Percentiles rank a stretch among this genome's conserved stretches.
These are phyloP conservation scores for Hyaloraphidium curvatum DNA, from an alignment of 192 early-diverging fungal species.

Conservation along the genomic window DNA sequence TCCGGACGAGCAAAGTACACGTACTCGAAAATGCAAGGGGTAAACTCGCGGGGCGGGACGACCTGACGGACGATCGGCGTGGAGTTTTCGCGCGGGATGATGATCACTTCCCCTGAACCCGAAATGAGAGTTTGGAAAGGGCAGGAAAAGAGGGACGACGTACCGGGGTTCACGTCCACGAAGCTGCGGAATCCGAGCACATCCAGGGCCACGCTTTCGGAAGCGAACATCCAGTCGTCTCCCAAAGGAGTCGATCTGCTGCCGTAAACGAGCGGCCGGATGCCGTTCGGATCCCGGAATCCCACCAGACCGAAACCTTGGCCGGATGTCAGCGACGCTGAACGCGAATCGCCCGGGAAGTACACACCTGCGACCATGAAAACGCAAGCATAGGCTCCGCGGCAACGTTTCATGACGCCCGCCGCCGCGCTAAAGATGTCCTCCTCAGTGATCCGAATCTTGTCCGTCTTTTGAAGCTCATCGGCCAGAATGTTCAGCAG, in stretches of 20 bases:
- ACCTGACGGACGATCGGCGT: conserved; percentile 41
- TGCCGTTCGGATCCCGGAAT: conserved; percentile 87
- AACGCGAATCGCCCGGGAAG: background rate
- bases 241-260: conserved; percentile 40
- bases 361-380: conserved; percentile 80
- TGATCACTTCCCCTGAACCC: conserved; percentile 67
- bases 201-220: conserved; percentile 88
- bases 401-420: conserved; percentile 61
- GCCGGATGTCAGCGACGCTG: background rate
- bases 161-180: conserved; percentile 70
- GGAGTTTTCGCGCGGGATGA: conserved; percentile 65
- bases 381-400: conserved; percentile 85
- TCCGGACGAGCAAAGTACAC: conserved; percentile 99
- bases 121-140: too few species aligned
- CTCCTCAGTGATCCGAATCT: conserved; percentile 92
- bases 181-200: conserved; percentile 77
- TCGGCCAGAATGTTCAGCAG: conserved; percentile 94
- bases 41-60: conserved; percentile 20
- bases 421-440: conserved; percentile 90
- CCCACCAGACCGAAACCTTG: conserved; percentile 83
- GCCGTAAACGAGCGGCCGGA: conserved; percentile 89
- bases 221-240: conserved; percentile 94
- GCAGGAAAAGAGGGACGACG: background rate
- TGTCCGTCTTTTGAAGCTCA: conserved; percentile 92
- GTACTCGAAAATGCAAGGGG: conserved; percentile 99